A percentile compares a stretch with the other conserved stretches of the same genome.
Evolutionary conservation across 139 green algal genomes (phyloP).

Genomic region (Closterium sp.): DNA sequence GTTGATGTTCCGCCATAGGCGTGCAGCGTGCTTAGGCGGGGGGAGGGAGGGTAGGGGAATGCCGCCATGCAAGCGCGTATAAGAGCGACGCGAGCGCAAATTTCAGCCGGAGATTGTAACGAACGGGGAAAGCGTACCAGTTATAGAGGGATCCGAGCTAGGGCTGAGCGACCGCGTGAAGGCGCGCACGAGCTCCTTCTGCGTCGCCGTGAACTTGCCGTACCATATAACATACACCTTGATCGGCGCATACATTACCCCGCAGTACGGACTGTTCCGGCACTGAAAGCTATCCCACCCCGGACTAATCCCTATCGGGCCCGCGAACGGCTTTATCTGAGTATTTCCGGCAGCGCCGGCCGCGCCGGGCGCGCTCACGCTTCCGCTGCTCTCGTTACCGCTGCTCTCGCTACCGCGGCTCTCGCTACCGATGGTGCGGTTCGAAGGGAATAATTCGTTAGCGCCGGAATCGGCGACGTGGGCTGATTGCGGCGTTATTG

Average conservation of each 20-base stretch:
- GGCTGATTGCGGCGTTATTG: neutral
- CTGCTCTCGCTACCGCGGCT: neutral
- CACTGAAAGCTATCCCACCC: neutral
- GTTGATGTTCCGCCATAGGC: neutral
- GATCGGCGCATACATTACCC: conserved; percentile 14
- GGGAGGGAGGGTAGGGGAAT: too few species aligned
- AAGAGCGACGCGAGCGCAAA: neutral
- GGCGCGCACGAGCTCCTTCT: neutral
- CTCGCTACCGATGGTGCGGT: neutral
- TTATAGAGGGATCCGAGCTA: neutral
- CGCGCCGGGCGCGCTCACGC: too few species aligned
- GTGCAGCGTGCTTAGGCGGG: too few species aligned
- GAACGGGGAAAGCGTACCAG: neutral
- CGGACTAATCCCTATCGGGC: neutral
- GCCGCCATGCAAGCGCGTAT: too few species aligned
- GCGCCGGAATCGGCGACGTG: neutral
- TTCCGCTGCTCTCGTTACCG: too few species aligned
- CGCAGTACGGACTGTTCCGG: neutral
- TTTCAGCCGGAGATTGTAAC: neutral
- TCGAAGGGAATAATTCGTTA: neutral
- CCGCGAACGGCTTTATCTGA: neutral
- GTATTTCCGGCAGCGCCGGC: neutral
- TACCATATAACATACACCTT: conserved; percentile 33
- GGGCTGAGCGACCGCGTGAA: conserved; percentile 3
- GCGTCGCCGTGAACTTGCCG: conserved; percentile 5